phyloP scores from a whole-genome alignment of 192 early-diverging fungal species.

The Podila clonocystis region DNA sequence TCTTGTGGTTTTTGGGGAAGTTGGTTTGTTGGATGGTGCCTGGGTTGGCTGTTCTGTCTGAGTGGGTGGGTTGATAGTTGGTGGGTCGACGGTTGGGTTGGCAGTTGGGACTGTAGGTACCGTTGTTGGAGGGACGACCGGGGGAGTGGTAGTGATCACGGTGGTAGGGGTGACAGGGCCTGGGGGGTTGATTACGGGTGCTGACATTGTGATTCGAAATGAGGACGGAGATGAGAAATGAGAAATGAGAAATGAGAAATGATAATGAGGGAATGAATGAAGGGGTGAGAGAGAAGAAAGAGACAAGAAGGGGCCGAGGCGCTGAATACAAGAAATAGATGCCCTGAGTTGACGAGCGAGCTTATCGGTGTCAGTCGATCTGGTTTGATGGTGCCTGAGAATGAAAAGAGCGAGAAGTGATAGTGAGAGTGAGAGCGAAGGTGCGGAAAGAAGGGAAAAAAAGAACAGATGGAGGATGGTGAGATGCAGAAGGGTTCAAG shows the following conservation, averaged over 20 bases:
- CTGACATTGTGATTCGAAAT: neutral
- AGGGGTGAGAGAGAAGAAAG: neutral
- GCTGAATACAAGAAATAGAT: neutral
- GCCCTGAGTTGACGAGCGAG: no score
- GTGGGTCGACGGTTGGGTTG: neutral
- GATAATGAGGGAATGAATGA: neutral
- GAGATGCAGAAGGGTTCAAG: neutral
- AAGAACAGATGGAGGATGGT: neutral
- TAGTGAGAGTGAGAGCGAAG: neutral
- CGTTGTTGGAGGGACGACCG: neutral
- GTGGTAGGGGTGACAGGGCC: neutral
- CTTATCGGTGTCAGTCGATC: no score
- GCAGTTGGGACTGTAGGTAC: neutral
- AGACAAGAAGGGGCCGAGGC: neutral
- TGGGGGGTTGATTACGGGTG: neutral
- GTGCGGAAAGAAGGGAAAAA: neutral
- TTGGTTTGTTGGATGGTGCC: neutral
- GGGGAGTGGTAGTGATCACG: neutral
- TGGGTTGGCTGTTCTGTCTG: neutral
- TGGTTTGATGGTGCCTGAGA: no score
- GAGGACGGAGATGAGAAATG: neutral
- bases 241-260: neutral
- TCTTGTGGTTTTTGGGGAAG: neutral
- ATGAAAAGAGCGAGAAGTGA: neutral
- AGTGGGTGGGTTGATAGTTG: no score